phyloP scores from a whole-genome alignment of 2,329 filamentous ascomycete species.

The Rutstroemia sp. region DNA sequence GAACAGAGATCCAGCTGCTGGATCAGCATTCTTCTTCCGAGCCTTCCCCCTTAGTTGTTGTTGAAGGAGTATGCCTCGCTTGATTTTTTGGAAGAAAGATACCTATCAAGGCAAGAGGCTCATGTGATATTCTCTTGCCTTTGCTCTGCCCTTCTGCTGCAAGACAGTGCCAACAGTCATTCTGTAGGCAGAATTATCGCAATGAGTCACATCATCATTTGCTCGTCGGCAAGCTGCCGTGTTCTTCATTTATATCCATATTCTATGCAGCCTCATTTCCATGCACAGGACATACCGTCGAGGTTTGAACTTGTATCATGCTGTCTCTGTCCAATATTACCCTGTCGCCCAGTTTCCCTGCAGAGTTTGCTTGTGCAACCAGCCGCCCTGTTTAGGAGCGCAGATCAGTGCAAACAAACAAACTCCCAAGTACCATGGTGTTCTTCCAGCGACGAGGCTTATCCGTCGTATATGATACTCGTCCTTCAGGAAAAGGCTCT shows the following conservation, averaged over 20 bases:
- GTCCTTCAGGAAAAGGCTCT: neutral
- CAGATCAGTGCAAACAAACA: neutral
- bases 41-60: too few relatives aligned
- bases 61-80: too few relatives aligned
- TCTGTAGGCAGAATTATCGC: neutral
- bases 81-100: too few relatives aligned
- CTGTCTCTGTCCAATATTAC: neutral
- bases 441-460: neutral
- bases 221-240: constrained; percentile 3
- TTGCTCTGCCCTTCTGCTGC: neutral
- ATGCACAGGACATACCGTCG: neutral
- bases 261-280: neutral
- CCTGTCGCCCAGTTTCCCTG: neutral
- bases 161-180: neutral
- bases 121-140: too few relatives aligned
- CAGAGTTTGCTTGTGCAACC: neutral
- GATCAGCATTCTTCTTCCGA: neutral
- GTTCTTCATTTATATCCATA: neutral
- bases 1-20: neutral
- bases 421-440: neutral
- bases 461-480: neutral
- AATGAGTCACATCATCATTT: neutral
- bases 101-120: too few relatives aligned
- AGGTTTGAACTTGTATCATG: neutral
- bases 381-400: neutral